Percentiles rank a stretch among this genome's conserved stretches.
Evolutionary conservation across 306 rosid genomes (phyloP).

Genomic region (Gleditsia sinensis): DNA sequence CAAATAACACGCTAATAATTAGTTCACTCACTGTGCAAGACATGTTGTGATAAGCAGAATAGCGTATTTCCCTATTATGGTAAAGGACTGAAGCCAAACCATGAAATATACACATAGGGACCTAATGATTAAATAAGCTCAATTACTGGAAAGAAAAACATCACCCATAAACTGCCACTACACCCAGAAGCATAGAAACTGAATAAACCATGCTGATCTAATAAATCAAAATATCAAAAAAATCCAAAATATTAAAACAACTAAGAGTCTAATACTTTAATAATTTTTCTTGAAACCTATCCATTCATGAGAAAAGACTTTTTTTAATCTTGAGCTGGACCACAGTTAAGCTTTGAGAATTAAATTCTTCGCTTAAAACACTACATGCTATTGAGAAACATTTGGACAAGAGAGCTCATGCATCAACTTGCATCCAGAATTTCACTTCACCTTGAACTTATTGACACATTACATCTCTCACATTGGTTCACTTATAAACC

Average conservation of each 20-base stretch:
- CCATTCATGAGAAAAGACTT: neutral
- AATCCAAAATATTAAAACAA: neutral
- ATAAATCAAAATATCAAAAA: neutral
- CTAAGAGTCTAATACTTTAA: neutral
- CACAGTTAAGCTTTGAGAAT: neutral
- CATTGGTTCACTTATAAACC: neutral
- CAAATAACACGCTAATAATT: neutral
- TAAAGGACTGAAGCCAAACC: neutral
- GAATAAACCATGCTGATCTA: neutral
- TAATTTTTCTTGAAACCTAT: neutral
- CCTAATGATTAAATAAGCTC: slow-evolving; percentile 17
- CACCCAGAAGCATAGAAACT: neutral
- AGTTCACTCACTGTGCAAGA: neutral
- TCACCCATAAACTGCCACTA: neutral
- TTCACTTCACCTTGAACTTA: neutral
- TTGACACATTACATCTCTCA: neutral
- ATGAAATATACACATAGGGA: neutral
- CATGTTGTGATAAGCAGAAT: neutral
- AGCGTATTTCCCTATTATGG: neutral
- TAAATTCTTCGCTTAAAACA: neutral
- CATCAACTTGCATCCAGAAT: slow-evolving; percentile 6
- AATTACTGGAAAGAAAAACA: neutral
- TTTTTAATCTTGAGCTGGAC: neutral
- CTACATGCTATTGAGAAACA: slow-evolving; percentile 16
- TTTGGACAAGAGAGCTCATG: neutral